Percentiles rank a stretch among this genome's conserved stretches.
Conservation (phyloP, 306 rosid species). For the Pterocarpus santalinus region DNA sequence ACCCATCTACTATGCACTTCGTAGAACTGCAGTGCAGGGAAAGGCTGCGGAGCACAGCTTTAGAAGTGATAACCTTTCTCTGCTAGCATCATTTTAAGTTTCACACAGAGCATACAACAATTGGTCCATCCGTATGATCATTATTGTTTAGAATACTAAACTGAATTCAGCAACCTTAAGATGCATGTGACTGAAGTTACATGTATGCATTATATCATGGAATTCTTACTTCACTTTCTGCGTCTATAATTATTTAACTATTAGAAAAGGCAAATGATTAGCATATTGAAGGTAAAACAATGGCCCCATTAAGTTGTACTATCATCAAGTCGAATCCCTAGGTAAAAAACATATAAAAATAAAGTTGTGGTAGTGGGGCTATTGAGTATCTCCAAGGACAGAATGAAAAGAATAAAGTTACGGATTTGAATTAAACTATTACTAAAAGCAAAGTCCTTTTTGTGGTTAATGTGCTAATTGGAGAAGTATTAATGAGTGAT, state of each 20-base stretch:
- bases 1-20: not conserved
- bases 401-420: slow-evolving; percentile 44
- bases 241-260: slow-evolving; percentile 9
- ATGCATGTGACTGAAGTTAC: slow-evolving; percentile 30
- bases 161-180: slow-evolving; percentile 34
- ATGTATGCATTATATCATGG: not conserved
- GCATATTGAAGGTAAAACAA: slow-evolving; percentile 39
- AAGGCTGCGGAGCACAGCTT: slow-evolving; percentile 52
- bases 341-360: slow-evolving; percentile 16
- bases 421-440: slow-evolving; percentile 22
- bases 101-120: slow-evolving; percentile 1
- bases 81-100: slow-evolving; percentile 5
- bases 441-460: slow-evolving; percentile 35
- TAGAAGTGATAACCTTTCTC: slow-evolving; percentile 43
- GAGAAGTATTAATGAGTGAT: slow-evolving; percentile 22
- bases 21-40: slow-evolving; percentile 36
- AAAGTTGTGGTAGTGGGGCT: slow-evolving; percentile 43
- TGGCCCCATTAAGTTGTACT: slow-evolving; percentile 42
- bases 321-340: slow-evolving; percentile 51
- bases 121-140: slow-evolving; percentile 33
- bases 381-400: slow-evolving; percentile 30
- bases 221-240: slow-evolving; percentile 27
- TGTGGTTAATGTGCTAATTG: slow-evolving; percentile 27
- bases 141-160: slow-evolving; percentile 30
- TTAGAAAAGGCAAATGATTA: slow-evolving; percentile 38